A percentile compares a stretch with the other conserved stretches of the same genome.
Evolutionary conservation across 345 rosid genomes (phyloP).

Genomic region (Gossypium australe): DNA sequence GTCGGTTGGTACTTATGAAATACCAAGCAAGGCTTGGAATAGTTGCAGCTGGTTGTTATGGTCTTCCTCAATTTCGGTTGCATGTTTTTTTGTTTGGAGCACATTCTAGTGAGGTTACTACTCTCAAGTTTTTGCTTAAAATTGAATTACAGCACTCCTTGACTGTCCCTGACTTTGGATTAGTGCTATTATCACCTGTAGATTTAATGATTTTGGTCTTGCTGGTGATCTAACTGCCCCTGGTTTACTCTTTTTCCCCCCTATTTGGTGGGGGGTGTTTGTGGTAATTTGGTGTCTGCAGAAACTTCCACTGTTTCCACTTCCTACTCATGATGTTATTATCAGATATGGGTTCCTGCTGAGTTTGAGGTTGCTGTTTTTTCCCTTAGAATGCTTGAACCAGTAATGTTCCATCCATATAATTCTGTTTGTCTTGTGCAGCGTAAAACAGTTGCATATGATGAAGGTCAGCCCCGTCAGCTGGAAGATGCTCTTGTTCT

Average conservation of each 20-base stretch:
- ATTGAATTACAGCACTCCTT: not conserved
- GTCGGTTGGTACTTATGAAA: not conserved
- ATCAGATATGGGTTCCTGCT: slow-evolving; percentile 73
- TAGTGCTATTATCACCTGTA: not conserved
- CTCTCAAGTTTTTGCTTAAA: not conserved
- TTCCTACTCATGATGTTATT: slow-evolving; percentile 88
- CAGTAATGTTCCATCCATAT: slow-evolving; percentile 4
- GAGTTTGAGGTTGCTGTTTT: slow-evolving; percentile 68
- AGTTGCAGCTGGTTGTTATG: not conserved
- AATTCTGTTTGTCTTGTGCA: slow-evolving; percentile 35
- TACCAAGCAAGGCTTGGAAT: not conserved
- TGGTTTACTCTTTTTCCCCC: not conserved
- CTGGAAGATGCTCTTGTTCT: slow-evolving; percentile 71
- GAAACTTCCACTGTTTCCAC: slow-evolving; percentile 93
- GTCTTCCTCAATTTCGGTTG: not conserved
- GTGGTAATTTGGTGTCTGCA: slow-evolving; percentile 22
- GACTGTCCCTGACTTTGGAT: not conserved
- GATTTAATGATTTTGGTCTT: slow-evolving; percentile 3
- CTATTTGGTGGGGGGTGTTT: not conserved
- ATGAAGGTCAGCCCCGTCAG: slow-evolving; percentile 62
- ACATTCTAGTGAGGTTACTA: not conserved
- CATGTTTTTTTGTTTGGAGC: not conserved
- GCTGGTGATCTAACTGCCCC: slow-evolving; percentile 13
- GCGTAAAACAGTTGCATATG: slow-evolving; percentile 88
- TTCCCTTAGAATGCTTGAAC: not conserved